phyloP scores from a whole-genome alignment of 73 alveolate species.

The Breviolum minutum region DNA sequence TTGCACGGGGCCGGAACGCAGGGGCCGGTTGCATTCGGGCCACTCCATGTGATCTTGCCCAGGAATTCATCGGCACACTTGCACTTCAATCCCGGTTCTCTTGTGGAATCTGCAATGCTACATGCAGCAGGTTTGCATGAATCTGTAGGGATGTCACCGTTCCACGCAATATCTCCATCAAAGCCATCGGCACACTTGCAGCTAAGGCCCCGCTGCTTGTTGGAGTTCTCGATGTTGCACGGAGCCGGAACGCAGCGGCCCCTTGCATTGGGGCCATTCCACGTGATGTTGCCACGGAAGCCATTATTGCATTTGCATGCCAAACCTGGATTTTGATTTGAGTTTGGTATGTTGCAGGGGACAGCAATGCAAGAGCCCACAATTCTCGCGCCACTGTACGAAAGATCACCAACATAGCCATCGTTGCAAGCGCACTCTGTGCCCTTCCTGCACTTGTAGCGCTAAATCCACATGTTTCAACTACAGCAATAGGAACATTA shows the following conservation, averaged over 20 bases:
- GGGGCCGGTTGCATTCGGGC: not conserved
- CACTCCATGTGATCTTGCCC: not conserved
- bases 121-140: not conserved
- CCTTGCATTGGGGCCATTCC: too few relatives aligned
- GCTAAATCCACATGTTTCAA: too few relatives aligned
- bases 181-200: not conserved
- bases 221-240: not conserved
- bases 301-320: not conserved
- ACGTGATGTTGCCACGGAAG: too few relatives aligned
- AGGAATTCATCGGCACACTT: not conserved
- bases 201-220: not conserved
- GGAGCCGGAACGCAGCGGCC: not conserved
- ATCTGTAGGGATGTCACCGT: not conserved
- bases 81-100: not conserved
- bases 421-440: not conserved
- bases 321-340: too few relatives aligned
- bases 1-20: not conserved
- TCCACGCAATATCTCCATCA: too few relatives aligned
- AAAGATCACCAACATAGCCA: not conserved
- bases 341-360: not conserved
- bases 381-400: not conserved
- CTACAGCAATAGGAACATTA: too few relatives aligned
- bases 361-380: not conserved
- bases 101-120: not conserved
- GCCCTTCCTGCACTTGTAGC: not conserved